Percentiles rank a stretch among this genome's conserved stretches.
phyloP scores from a whole-genome alignment of 352 stramenopile genomes.

The Phytophthora aleatoria region DNA sequence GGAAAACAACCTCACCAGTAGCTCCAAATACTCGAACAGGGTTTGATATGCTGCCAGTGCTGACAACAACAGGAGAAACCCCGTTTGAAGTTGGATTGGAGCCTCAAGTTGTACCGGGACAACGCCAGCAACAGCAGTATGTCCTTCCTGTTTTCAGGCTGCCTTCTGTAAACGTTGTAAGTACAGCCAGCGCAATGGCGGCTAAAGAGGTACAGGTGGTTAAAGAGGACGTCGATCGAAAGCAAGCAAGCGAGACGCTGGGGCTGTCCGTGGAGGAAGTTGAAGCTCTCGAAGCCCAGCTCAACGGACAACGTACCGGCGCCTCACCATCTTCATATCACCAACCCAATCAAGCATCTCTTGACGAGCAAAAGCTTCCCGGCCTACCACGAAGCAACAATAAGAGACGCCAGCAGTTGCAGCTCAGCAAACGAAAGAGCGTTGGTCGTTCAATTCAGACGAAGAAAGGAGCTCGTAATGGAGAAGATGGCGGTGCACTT shows the following conservation, averaged over 20 bases:
- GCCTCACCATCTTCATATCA: not conserved
- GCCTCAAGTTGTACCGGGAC: slow-evolving; percentile 15
- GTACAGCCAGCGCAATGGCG: slow-evolving; percentile 41
- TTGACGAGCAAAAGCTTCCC: slow-evolving; percentile 24
- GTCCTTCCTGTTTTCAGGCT: slow-evolving; percentile 76
- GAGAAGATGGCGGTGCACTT: slow-evolving; percentile 34
- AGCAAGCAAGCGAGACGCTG: slow-evolving; percentile 66
- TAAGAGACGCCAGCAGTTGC: slow-evolving; percentile 14
- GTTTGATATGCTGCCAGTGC: slow-evolving; percentile 72
- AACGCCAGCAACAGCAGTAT: slow-evolving; percentile 40
- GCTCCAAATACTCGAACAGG: slow-evolving; percentile 35
- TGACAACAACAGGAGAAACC: slow-evolving; percentile 71
- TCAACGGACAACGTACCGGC: slow-evolving; percentile 33
- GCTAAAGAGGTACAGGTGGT: slow-evolving; percentile 47
- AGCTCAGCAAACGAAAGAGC: slow-evolving; percentile 19
- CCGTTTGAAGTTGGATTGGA: slow-evolving; percentile 74
- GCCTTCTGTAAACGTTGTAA: slow-evolving; percentile 57
- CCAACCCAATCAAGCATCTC: slow-evolving; percentile 15
- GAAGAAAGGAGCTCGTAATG: slow-evolving; percentile 14
- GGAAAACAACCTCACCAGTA: slow-evolving; percentile 6
- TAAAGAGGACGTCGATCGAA: slow-evolving; percentile 57
- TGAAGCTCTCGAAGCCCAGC: slow-evolving; percentile 57
- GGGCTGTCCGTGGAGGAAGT: slow-evolving; percentile 75
- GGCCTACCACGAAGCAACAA: slow-evolving; percentile 14
- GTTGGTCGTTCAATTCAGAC: slow-evolving; percentile 1